Conservation (phyloP, 2,329 filamentous ascomycete species). For the Aspergillus chevalieri region DNA sequence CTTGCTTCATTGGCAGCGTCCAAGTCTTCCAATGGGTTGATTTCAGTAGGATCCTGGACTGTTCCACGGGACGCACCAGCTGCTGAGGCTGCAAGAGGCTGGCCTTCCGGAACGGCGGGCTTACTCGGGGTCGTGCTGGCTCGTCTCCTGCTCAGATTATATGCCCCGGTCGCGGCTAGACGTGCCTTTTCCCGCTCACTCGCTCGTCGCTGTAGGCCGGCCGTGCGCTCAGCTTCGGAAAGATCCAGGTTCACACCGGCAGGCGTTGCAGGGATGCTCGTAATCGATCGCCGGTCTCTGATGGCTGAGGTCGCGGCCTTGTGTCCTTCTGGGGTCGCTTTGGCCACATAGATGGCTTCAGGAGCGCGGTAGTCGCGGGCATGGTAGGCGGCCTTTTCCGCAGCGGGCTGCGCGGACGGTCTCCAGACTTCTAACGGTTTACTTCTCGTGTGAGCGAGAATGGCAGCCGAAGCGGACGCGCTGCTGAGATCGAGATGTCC, state of each 20-base stretch:
- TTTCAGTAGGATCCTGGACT: constrained; percentile 23
- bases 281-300: constrained; percentile 19
- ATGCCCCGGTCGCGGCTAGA: constrained; percentile 70
- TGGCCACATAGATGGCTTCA: constrained; percentile 12
- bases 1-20: constrained; percentile 50
- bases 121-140: constrained; percentile 56
- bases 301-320: constrained; percentile 67
- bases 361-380: constrained; percentile 53
- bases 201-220: constrained; percentile 36
- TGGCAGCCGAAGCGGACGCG: constrained; percentile 61
- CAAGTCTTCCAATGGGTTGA: constrained; percentile 43
- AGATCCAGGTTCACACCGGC: constrained; percentile 13
- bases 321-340: constrained; percentile 59
- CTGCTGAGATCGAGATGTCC: constrained; percentile 48
- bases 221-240: constrained; percentile 65
- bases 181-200: constrained; percentile 61
- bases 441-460: constrained; percentile 65
- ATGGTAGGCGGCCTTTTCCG: constrained; percentile 53
- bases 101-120: constrained; percentile 44
- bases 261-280: constrained; percentile 9
- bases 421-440: constrained; percentile 62
- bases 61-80: constrained; percentile 60
- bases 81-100: constrained; percentile 57
- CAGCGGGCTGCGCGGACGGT: constrained; percentile 55
- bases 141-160: constrained; percentile 55